Evolutionary conservation across 108 stramenopile species (phyloP).

Genomic region (Stephanodiscus minutulus): DNA sequence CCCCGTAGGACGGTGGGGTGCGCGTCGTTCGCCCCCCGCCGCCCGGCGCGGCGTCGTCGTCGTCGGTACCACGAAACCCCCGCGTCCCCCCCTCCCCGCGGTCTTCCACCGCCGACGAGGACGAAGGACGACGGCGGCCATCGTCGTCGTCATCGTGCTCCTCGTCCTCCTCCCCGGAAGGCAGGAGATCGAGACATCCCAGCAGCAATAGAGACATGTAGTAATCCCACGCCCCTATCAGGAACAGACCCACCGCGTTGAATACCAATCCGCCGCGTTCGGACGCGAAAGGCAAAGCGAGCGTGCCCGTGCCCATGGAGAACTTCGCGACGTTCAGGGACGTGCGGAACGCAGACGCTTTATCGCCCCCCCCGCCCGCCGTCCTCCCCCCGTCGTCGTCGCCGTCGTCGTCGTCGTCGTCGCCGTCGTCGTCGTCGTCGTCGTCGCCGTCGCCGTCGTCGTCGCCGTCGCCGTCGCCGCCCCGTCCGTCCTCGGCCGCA

Average conservation of each 20-base stretch:
- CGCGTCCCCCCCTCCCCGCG: background rate
- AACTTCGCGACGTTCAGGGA: conserved; percentile 59
- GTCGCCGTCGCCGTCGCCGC: background rate
- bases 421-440: background rate
- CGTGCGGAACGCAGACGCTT: conserved; percentile 51
- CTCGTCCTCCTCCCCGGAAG: background rate
- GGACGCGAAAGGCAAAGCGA: conserved; percentile 77
- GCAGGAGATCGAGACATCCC: conserved; percentile 36
- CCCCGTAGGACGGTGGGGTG: too few relatives aligned
- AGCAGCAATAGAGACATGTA: conserved; percentile 58
- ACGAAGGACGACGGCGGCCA: too few relatives aligned
- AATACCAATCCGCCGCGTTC: conserved; percentile 74
- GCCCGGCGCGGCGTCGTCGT: background rate
- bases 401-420: background rate
- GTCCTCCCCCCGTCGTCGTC: background rate
- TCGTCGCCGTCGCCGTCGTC: background rate
- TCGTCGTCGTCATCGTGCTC: too few relatives aligned
- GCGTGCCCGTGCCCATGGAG: conserved; percentile 74
- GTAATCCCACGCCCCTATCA: conserved; percentile 74
- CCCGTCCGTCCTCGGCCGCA: background rate
- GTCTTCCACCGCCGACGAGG: background rate
- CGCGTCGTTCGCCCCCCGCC: too few relatives aligned
- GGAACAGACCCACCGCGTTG: conserved; percentile 52
- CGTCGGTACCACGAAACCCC: background rate
- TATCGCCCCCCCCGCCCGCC: background rate